Conservation (phyloP, 257 asterid genomes). For the Nicotiana undulata region DNA sequence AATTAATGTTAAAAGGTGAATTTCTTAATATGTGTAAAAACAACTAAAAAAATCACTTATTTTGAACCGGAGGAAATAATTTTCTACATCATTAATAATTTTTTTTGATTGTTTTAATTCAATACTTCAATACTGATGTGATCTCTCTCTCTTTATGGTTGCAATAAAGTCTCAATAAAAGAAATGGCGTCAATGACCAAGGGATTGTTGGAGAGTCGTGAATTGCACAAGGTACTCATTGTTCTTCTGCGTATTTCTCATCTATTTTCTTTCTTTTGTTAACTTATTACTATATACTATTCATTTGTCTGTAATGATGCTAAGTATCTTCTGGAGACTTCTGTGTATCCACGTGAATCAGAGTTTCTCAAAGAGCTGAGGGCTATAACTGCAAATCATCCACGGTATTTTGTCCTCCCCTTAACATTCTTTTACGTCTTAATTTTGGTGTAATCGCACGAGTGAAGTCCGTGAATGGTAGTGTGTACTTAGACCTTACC, state of each 20-base stretch:
- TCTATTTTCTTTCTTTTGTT: neutral
- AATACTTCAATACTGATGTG: no score
- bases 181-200: neutral
- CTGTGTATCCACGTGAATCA: slow-evolving; percentile 14
- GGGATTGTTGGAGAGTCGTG: neutral
- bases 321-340: neutral
- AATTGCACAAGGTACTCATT: neutral
- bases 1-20: no score
- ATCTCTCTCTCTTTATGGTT: neutral
- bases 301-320: no score
- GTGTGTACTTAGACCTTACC: no score
- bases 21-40: no score
- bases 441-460: accelerated
- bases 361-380: slow-evolving; percentile 43
- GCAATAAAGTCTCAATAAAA: neutral
- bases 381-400: slow-evolving; percentile 35
- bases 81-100: no score
- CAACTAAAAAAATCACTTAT: no score
- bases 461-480: no score
- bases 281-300: no score
- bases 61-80: no score
- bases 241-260: neutral
- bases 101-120: no score
- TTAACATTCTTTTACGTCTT: neutral
- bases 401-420: slow-evolving; percentile 15